Conservation (phyloP, 1,284 basidiomycete genomes). For the Lignosus rhinocerotis region DNA sequence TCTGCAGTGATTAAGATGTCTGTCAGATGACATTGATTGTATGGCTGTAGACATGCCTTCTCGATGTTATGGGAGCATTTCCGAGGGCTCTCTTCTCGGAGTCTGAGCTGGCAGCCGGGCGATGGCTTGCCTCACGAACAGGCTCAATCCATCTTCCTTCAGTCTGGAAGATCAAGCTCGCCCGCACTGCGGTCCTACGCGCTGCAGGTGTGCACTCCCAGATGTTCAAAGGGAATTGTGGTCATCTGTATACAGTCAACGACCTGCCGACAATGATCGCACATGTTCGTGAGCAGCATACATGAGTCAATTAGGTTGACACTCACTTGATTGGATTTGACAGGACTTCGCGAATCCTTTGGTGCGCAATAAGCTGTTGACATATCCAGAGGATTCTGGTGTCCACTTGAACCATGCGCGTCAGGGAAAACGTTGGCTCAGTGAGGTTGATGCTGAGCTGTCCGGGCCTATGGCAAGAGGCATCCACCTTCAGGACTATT, state of each 20-base stretch:
- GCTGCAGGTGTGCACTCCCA: neutral
- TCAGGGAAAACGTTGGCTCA: slow-evolving; percentile 32
- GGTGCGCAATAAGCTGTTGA: slow-evolving; percentile 27
- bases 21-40: too few relatives aligned
- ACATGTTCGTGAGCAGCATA: neutral
- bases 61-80: neutral
- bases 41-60: too few relatives aligned
- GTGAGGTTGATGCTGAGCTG: slow-evolving; percentile 24
- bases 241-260: neutral
- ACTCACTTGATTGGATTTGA: neutral
- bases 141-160: neutral
- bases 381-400: slow-evolving; percentile 34
- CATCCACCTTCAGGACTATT: slow-evolving; percentile 30
- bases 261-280: slow-evolving; percentile 26
- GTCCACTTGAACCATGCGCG: slow-evolving; percentile 22
- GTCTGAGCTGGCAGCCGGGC: neutral
- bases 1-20: too few relatives aligned
- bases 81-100: neutral
- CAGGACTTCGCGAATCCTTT: slow-evolving; percentile 35
- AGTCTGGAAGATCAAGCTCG: neutral
- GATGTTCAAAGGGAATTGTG: neutral
- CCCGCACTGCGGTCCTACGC: too few relatives aligned
- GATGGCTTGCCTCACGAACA: neutral
- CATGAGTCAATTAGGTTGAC: neutral
- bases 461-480: slow-evolving; percentile 34